Base-by-base conservation (phyloP, 768 basidiomycete genomes). In the Rhodosporidiobolus sp. region DNA sequence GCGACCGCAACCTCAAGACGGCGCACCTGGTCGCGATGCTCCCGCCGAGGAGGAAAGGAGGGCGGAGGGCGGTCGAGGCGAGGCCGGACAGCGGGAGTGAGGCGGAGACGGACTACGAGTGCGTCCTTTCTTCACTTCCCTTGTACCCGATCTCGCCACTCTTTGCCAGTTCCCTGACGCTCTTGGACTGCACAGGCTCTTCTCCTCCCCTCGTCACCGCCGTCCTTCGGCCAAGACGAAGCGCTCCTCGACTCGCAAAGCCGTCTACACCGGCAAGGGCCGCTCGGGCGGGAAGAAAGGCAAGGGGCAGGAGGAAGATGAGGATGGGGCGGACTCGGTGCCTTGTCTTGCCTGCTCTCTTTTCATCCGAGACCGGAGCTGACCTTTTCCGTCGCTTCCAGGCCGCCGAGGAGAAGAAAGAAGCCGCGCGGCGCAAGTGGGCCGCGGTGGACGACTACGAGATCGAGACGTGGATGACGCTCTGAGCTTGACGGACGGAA, bases 71-170 rank as follows among this genome's bases (percentile, higher is more conserved):
- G 28, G 22, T 53, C 24, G n/a, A 28, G 54, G 30, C 12, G 3
- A 55, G 54, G 30, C 28, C 10, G 54, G 56, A 38, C 19, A 43
- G 35, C 43, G 58, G 43, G 26, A 24, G 26, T 26, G 38, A 30
- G 35, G 69, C 60, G 7, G 63, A 55, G 54, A 72, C 70, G 32
- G 70, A 72, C 54, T 72, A 72, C 65, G 70, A 72, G 70, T 72
- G 48, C 60, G 67, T 57, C 14, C 34, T 2, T n/a, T 43, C 14
- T 46, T 59, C 26, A 9, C 38, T 59, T 16, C 43, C 11, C 17
- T 14, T 48, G n/a, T n/a, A n/a, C 20, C 61, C 61, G 24, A 43
- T n/a, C n/a, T n/a, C n/a, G n/a, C n/a, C n/a, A n/a, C n/a, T n/a
- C n/a, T n/a, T n/a, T n/a, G 38, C 38, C 8, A 43, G 49, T 26